Evolutionary conservation across 345 rosid genomes (phyloP), one percentile per base, ranked within the genome.

Genomic region (Dimocarpus longan): DNA sequence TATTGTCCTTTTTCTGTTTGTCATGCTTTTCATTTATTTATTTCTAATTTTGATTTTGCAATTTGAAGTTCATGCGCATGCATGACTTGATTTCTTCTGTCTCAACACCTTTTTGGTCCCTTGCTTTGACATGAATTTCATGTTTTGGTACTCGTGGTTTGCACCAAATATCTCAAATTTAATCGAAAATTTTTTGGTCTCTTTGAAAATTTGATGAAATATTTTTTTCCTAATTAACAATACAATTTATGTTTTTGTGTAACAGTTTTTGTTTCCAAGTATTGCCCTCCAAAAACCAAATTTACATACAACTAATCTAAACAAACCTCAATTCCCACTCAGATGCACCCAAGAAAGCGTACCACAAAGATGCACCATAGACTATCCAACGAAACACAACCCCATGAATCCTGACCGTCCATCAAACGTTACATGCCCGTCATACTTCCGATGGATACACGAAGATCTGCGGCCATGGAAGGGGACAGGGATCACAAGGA

Each of bases 381-480:
- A 74, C 84, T 86, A 89, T 84, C 91, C 87, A 1, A 56, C 74
- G 6, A 69, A 79, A 69, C 81, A 78, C 80, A 78, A 54, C 76
- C 79, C 79, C 43, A 2, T 74, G 54, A 76, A 70, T 77, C 81
- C 59, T 39, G 66, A 24, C 54, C 56, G n/a, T 64, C 69, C 74
- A 64, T 40, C 82, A 43, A 69, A 56, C 54, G 16, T 43, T 79
- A 68, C 90, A 66, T 90, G 94, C 79, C 92, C 97, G 0, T 75
- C 89, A 8, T 90, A 90, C 78, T 94, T 92, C 82, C 86, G 87
- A 43, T 92, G 95, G 97, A 92, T 94, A 64, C 92, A 90, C 71
- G 93, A 92, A 75, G 98, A 92, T 84, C 83, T 91, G 39, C 84
- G 87, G 86, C 91, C 90, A 0, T 91, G 95, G 98, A 85, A 76